Evolutionary conservation across 1,284 basidiomycete species (phyloP).

Genomic region (Heterobasidion annosum): DNA sequence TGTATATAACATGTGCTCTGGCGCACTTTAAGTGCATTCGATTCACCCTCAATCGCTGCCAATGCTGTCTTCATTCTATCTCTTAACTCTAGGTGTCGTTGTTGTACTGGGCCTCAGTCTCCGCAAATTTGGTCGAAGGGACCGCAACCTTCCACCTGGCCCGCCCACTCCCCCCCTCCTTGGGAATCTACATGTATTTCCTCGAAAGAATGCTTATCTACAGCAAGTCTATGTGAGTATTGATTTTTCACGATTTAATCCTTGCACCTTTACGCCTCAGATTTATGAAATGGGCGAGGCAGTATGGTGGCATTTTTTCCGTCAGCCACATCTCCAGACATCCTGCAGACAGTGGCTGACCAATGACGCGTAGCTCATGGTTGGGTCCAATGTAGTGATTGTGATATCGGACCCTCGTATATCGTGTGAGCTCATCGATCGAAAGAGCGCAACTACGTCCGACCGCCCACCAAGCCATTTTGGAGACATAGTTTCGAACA

Average conservation of each 20-base stretch:
- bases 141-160: slow-evolving; percentile 21
- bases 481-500: slow-evolving; percentile 14
- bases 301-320: neutral
- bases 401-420: neutral
- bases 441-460: slow-evolving; percentile 11
- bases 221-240: slow-evolving; percentile 6
- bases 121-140: slow-evolving; percentile 6
- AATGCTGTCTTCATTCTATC: too few species aligned
- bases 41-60: too few species aligned
- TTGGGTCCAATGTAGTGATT: neutral
- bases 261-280: neutral
- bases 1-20: too few species aligned
- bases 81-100: too few species aligned
- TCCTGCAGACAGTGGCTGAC: too few species aligned
- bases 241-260: neutral
- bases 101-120: too few species aligned
- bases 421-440: slow-evolving; percentile 2
- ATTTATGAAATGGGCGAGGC: neutral
- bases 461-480: slow-evolving; percentile 18
- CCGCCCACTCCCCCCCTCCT: slow-evolving; percentile 23
- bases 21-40: too few species aligned
- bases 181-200: slow-evolving; percentile 21
- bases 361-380: neutral
- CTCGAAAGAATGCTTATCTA: slow-evolving; percentile 15
- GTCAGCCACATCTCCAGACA: neutral